phyloP scores from a whole-genome alignment of 2,329 filamentous ascomycete genomes.

The Ophiosphaerella narmari region DNA sequence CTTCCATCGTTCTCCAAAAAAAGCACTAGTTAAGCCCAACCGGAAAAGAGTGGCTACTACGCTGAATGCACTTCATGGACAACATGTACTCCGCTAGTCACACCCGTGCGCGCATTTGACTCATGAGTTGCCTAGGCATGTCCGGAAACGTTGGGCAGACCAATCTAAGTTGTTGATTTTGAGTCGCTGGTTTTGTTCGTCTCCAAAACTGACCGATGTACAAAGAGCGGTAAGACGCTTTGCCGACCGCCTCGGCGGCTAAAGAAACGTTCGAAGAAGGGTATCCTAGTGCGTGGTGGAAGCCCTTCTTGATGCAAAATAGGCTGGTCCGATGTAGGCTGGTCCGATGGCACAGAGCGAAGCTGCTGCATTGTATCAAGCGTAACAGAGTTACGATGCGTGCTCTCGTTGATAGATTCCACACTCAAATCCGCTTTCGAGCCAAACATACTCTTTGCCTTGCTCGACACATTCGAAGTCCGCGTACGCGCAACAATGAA shows the following conservation, averaged over 20 bases:
- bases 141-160: slow-evolving; percentile 17
- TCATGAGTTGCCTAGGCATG: slow-evolving; percentile 31
- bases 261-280: slow-evolving; percentile 29
- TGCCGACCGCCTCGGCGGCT: slow-evolving; percentile 1
- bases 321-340: slow-evolving; percentile 9
- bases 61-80: slow-evolving; percentile 25
- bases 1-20: too few relatives aligned
- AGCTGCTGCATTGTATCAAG: slow-evolving; percentile 1
- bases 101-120: slow-evolving; percentile 2
- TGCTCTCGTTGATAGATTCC: slow-evolving; percentile 12
- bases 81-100: slow-evolving; percentile 27
- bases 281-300: slow-evolving; percentile 1
- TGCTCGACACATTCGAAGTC: slow-evolving; percentile 21
- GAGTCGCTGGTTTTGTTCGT: slow-evolving; percentile 1
- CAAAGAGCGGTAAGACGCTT: slow-evolving; percentile 28
- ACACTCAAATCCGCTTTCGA: slow-evolving; percentile 23
- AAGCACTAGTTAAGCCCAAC: too few relatives aligned
- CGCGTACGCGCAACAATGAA: slow-evolving; percentile 21
- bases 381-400: slow-evolving; percentile 14
- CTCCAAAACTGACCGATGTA: slow-evolving; percentile 5
- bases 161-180: background rate
- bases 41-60: too few relatives aligned
- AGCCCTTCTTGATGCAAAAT: too few relatives aligned
- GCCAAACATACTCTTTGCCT: slow-evolving; percentile 31
- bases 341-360: slow-evolving; percentile 14